Evolutionary conservation across 1,139 yeast genomes (phyloP), one percentile per base, ranked within the genome.

Genomic region (Lodderomyces pseudojiufengensis): DNA sequence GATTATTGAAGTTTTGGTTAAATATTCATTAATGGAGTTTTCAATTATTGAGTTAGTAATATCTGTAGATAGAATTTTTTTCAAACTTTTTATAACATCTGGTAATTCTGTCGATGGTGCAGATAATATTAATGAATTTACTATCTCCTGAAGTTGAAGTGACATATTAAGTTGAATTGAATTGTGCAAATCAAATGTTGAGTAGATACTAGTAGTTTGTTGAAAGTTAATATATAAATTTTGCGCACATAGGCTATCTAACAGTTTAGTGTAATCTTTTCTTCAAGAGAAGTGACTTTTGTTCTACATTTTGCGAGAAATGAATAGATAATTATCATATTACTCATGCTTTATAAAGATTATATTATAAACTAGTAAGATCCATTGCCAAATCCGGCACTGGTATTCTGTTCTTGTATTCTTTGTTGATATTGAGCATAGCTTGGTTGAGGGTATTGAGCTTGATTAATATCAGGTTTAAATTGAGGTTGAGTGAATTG

Each of bases 81-180:
- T 29, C 27, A 61, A 54, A 29, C 57, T 65, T 3, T 54, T 41
- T 20, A 52, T 49, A 3, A 66, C 64, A 2, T 57, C 60, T 10
- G 43, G 45, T 37, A 68, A 52, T 47, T 70, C 76, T 0, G 70
- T 70, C 3, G 73, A 64, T 29, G 76, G 74, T 5, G 74, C 59
- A 3, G 64, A 47, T 26, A 50, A 40, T 11, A 68, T 66, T 30
- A 70, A 57, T 5, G 63, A 52, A n/a, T 54, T 48, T n/a, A 65
- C 57, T 10, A 65, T 44, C 24, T 48, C 48, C 28, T 54, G 55
- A 36, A 60, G 52, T 38, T 54, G 48, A 12, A 55, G 50, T 15
- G 57, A 49, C 45, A 48, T 43, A n/a, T 31, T 35, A 9, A 14
- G 31, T 21, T 21, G 23, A 7, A 7, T 21, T 7, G 23, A 7